These are phyloP conservation scores for Artemisia tridentata DNA, from an alignment of 129 eudicot genomes.

Conservation along the genomic window DNA sequence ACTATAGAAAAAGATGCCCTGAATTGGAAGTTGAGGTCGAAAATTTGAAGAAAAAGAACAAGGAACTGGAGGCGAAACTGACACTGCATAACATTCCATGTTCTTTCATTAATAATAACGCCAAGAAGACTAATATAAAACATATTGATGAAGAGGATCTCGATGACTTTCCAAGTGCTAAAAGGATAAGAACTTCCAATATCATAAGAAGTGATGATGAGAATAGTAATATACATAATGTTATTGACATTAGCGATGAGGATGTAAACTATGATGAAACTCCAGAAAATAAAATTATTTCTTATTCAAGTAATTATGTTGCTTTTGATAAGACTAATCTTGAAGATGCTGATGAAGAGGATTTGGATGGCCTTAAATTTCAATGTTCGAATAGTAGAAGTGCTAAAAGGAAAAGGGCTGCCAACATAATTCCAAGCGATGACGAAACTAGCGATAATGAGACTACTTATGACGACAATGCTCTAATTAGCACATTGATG, in stretches of 20 bases:
- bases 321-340: not conserved
- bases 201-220: too few species aligned
- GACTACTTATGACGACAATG: slow-evolving; percentile 44
- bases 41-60: too few species aligned
- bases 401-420: slow-evolving; percentile 40
- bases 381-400: slow-evolving; percentile 15
- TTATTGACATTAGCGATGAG: slow-evolving; percentile 48
- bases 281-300: not conserved
- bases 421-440: slow-evolving; percentile 24
- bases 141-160: too few species aligned
- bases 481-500: slow-evolving; percentile 43
- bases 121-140: too few species aligned
- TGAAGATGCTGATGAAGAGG: not conserved
- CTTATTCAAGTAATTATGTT: not conserved
- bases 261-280: slow-evolving; percentile 15
- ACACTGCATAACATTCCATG: too few species aligned
- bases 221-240: not conserved
- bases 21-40: too few species aligned
- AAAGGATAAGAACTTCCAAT: too few species aligned
- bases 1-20: too few species aligned
- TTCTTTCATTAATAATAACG: too few species aligned
- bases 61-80: too few species aligned
- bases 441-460: slow-evolving; percentile 34
- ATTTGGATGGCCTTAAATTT: slow-evolving; percentile 13
- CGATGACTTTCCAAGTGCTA: too few species aligned